These are phyloP conservation scores for Solanum lycopersicoides DNA, from an alignment of 257 asterid genomes.

Conservation along the genomic window DNA sequence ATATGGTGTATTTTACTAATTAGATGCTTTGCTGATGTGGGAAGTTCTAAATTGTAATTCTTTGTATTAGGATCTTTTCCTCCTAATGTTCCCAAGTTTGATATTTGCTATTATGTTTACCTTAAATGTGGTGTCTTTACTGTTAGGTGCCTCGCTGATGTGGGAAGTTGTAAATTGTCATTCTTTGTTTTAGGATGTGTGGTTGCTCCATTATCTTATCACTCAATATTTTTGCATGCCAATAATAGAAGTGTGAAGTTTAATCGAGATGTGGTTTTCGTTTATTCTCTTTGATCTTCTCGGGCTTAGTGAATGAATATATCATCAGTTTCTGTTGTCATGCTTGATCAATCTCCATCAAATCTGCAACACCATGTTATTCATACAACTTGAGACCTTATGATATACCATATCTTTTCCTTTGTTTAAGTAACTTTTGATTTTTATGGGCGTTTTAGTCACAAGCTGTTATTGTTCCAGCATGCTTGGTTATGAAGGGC, in stretches of 20 bases:
- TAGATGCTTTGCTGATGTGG: neutral
- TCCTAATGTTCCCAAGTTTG: neutral
- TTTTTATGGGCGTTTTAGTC: neutral
- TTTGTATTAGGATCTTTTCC: neutral
- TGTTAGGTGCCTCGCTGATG: neutral
- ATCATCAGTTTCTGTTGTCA: neutral
- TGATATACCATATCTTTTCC: neutral
- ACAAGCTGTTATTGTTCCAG: slow-evolving; percentile 21
- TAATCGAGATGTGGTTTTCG: neutral
- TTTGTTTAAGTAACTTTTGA: neutral
- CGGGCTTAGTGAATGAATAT: neutral
- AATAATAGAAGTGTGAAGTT: neutral
- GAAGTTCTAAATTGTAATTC: neutral
- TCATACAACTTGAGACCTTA: neutral
- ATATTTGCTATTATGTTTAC: neutral
- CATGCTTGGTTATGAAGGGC: slow-evolving; percentile 76
- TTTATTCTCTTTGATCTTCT: neutral
- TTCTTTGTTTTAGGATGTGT: neutral
- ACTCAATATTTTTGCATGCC: neutral
- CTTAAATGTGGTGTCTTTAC: neutral
- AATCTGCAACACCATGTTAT: neutral
- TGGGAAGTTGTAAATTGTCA: neutral
- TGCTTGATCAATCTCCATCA: neutral
- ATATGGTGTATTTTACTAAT: neutral
- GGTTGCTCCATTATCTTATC: neutral